A percentile compares a stretch with the other conserved stretches of the same genome.
Evolutionary conservation across 495 filamentous ascomycete genomes (phyloP).

Genomic region (Corynascus novoguineensis): DNA sequence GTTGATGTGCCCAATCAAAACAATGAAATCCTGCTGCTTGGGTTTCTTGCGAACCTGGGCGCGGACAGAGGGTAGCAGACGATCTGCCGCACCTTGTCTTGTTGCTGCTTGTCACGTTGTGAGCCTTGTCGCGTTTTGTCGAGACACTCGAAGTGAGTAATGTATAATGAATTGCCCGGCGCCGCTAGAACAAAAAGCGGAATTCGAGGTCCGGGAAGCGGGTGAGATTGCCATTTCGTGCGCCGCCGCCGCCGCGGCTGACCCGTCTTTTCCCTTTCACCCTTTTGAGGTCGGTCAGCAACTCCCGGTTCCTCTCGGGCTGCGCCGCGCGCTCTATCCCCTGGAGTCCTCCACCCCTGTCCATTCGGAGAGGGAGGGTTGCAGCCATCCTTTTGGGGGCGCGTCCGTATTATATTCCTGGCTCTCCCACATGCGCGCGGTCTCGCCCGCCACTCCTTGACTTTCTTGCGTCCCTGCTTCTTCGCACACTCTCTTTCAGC

Average conservation of each 20-base stretch:
- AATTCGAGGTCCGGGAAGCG: background rate
- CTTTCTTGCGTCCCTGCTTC: conserved; percentile 33
- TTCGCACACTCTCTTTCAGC: conserved; percentile 17
- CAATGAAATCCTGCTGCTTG: background rate
- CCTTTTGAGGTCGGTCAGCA: background rate
- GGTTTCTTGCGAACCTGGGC: too few relatives aligned
- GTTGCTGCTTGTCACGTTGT: background rate
- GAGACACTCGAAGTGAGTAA: background rate
- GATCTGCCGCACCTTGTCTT: conserved; percentile 18
- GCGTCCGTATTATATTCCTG: conserved; percentile 9
- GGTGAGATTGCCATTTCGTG: background rate
- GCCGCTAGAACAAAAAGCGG: background rate
- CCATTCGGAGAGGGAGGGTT: background rate
- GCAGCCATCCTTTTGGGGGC: background rate
- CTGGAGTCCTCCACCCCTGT: background rate
- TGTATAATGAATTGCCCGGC: too few relatives aligned
- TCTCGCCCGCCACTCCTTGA: conserved; percentile 29
- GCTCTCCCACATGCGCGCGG: background rate
- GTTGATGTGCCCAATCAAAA: background rate
- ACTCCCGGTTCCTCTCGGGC: background rate
- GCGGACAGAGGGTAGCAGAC: conserved; percentile 8
- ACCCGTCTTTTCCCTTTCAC: background rate
- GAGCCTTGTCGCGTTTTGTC: background rate
- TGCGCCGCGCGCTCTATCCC: background rate
- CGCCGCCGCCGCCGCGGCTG: background rate